phyloP scores from a whole-genome alignment of 768 basidiomycete species.

The Lactarius evosmus region DNA sequence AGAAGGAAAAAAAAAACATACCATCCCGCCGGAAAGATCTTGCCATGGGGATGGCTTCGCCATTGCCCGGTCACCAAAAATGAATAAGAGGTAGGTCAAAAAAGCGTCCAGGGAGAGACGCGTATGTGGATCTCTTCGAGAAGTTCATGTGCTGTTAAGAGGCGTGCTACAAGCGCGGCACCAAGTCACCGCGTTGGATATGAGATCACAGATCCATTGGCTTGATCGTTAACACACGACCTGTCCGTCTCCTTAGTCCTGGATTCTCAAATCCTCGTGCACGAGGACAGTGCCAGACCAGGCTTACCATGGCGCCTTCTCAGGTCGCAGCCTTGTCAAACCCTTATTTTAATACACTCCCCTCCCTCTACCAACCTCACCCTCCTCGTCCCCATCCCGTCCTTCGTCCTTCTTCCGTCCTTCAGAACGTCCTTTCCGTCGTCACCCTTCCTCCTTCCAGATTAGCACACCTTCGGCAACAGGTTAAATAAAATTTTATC shows the following conservation, averaged over 20 bases:
- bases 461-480: slow-evolving; percentile 11
- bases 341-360: slow-evolving; percentile 23
- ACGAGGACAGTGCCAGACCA: slow-evolving; percentile 15
- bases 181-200: slow-evolving; percentile 24
- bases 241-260: slow-evolving; percentile 1
- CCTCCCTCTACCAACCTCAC: slow-evolving; percentile 14
- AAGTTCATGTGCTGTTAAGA: slow-evolving; percentile 25
- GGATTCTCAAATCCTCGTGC: slow-evolving; percentile 23
- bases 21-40: slow-evolving; percentile 18
- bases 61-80: slow-evolving; percentile 25
- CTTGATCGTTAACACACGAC: not conserved
- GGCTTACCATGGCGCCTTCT: slow-evolving; percentile 14
- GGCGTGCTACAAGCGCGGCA: slow-evolving; percentile 26
- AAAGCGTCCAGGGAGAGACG: slow-evolving; percentile 1
- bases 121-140: slow-evolving; percentile 22
- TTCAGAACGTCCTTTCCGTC: not conserved
- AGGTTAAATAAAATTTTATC: slow-evolving; percentile 1
- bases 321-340: slow-evolving; percentile 9
- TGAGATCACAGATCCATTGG: slow-evolving; percentile 22
- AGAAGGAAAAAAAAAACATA: not conserved
- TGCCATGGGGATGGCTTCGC: slow-evolving; percentile 16
- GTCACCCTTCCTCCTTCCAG: not conserved
- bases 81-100: slow-evolving; percentile 8
- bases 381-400: slow-evolving; percentile 18
- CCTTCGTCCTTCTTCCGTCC: not conserved